Evolutionary conservation across 495 filamentous ascomycete species (phyloP).

Genomic region (Viridothelium virens): DNA sequence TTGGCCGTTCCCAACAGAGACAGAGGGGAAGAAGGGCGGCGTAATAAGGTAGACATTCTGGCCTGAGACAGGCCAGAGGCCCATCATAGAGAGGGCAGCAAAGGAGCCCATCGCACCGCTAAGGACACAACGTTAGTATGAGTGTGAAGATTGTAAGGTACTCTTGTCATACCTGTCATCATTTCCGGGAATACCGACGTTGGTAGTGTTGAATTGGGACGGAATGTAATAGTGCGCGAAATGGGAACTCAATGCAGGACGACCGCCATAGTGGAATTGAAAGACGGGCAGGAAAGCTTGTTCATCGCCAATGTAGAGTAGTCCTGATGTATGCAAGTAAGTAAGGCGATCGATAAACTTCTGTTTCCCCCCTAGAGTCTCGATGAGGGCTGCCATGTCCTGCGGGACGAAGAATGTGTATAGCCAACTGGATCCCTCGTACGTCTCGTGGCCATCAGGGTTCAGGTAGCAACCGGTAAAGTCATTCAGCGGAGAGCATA

Average conservation of each 20-base stretch:
- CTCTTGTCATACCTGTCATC: constrained; percentile 41
- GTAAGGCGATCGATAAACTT: constrained; percentile 35
- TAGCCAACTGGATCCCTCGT: constrained; percentile 34
- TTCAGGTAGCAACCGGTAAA: constrained; percentile 57
- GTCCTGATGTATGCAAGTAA: constrained; percentile 35
- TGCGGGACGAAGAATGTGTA: constrained; percentile 39
- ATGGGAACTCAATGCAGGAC: constrained; percentile 34
- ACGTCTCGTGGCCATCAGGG: constrained; percentile 39
- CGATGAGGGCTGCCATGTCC: constrained; percentile 35
- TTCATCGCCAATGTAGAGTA: constrained; percentile 40
- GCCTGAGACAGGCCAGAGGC: constrained; percentile 37
- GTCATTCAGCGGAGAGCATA: constrained; percentile 49
- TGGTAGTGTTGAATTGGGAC: constrained; percentile 33
- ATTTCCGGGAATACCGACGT: constrained; percentile 36
- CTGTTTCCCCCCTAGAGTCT: constrained; percentile 32
- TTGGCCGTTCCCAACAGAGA: constrained; percentile 48
- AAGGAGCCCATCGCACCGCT: constrained; percentile 41
- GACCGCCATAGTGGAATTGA: constrained; percentile 41
- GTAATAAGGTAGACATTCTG: constrained; percentile 41
- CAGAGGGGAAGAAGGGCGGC: constrained; percentile 36
- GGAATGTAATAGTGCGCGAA: constrained; percentile 38
- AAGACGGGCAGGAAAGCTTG: constrained; percentile 39
- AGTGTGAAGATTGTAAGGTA: background rate
- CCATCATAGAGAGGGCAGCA: constrained; percentile 36
- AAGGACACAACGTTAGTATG: constrained; percentile 25